phyloP scores from a whole-genome alignment of 129 eudicot species.

The Flaveria robusta region DNA sequence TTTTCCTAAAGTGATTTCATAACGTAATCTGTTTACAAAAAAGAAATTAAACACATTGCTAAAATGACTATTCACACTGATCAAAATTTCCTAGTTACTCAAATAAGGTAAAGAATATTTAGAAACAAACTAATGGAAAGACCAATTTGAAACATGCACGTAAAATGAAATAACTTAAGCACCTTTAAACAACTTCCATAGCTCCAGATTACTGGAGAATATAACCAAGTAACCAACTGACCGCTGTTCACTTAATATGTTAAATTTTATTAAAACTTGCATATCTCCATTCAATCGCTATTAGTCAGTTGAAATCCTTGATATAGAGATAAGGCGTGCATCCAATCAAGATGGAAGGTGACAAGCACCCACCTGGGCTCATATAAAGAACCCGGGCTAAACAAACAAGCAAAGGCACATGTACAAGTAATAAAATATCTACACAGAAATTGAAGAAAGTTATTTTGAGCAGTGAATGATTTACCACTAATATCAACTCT shows the following conservation, averaged over 20 bases:
- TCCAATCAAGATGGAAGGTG: conserved; percentile 10
- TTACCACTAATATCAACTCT: background rate
- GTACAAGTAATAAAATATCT: background rate
- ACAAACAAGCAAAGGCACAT: background rate
- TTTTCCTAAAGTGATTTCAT: background rate
- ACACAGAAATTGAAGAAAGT: background rate
- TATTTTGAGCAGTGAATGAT: background rate
- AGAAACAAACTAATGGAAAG: conserved; percentile 3
- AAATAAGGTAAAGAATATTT: background rate
- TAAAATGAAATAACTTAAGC: conserved; percentile 2
- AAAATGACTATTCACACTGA: background rate
- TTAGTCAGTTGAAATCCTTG: background rate
- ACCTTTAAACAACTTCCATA: conserved; percentile 5
- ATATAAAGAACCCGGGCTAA: background rate
- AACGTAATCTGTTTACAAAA: background rate
- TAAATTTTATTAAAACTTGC: background rate
- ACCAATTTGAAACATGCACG: background rate
- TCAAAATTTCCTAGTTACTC: background rate
- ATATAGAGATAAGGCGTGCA: background rate
- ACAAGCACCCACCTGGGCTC: background rate
- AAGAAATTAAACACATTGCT: background rate
- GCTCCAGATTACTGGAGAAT: background rate
- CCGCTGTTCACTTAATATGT: background rate
- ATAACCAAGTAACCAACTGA: background rate
- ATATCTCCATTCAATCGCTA: background rate